Conservation (phyloP, 441 rosid genomes). For the Populus trichocarpa region DNA sequence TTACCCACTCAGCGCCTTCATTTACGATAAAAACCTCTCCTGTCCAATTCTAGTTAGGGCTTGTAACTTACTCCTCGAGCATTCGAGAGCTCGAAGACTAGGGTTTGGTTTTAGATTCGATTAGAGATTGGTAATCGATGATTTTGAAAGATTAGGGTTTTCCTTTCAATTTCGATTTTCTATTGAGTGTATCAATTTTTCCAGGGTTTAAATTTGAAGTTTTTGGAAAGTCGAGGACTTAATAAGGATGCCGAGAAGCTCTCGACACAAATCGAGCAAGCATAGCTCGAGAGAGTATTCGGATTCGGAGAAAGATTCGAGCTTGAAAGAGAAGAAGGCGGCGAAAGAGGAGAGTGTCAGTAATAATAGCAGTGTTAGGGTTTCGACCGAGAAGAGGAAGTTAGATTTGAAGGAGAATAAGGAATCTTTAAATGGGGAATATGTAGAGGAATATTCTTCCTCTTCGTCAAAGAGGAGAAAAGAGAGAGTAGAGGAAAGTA, state of each 20-base stretch:
- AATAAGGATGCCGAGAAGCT: constrained; percentile 74
- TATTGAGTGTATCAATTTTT: not conserved
- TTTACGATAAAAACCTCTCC: constrained; percentile 14
- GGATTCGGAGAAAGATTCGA: constrained; percentile 80
- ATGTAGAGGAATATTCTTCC: constrained; percentile 46
- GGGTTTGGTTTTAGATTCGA: constrained; percentile 1
- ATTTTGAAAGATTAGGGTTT: constrained; percentile 9
- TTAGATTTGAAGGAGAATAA: constrained; percentile 44
- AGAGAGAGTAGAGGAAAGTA: constrained; percentile 52
- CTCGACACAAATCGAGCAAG: constrained; percentile 95
- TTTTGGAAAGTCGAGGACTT: constrained; percentile 8
- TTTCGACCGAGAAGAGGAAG: constrained; percentile 63
- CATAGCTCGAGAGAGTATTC: constrained; percentile 76
- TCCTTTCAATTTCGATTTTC: not conserved
- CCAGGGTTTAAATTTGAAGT: constrained; percentile 7
- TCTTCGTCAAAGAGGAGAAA: constrained; percentile 65
- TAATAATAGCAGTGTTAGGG: constrained; percentile 33
- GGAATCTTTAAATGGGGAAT: constrained; percentile 58
- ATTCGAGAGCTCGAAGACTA: not conserved
- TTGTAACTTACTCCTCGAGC: not conserved
- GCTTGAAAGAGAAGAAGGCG: constrained; percentile 54
- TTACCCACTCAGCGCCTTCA: not conserved
- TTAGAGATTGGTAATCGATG: not conserved
- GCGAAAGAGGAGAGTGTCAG: constrained; percentile 43
- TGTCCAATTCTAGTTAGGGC: constrained; percentile 16